A percentile compares a stretch with the other conserved stretches of the same genome.
phyloP scores from a whole-genome alignment of 192 early-diverging fungal species.

The Thamnidium elegans region DNA sequence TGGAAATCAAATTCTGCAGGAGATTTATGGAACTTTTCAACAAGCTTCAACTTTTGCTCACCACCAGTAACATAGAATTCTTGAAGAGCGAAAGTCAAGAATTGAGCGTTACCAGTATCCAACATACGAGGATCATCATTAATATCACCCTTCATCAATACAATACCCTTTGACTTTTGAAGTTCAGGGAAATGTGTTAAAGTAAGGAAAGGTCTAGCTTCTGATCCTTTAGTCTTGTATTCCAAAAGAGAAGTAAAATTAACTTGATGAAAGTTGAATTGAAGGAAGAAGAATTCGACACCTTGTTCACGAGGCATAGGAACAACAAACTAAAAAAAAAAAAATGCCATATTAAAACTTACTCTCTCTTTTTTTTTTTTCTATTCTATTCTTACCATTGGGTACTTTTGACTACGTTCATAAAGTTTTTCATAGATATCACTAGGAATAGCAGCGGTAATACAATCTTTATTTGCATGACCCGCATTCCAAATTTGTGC shows the following conservation, averaged over 20 bases:
- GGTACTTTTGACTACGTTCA: conserved; percentile 36
- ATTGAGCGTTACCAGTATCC: conserved; percentile 67
- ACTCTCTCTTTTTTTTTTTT: no score
- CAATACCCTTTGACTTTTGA: conserved; percentile 72
- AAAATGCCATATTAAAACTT: no score
- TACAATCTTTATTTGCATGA: conserved; percentile 37
- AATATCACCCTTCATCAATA: conserved; percentile 87
- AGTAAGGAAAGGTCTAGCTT: conserved; percentile 79
- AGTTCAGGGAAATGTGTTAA: conserved; percentile 89
- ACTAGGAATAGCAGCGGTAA: conserved; percentile 36
- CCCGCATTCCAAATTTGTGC: conserved; percentile 39
- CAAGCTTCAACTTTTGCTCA: conserved; percentile 55
- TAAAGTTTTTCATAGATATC: conserved; percentile 29
- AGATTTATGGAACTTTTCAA: conserved; percentile 78
- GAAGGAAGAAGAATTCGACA: conserved; percentile 83
- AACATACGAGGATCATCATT: conserved; percentile 53
- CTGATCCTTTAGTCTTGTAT: conserved; percentile 80
- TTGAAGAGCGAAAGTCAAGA: conserved; percentile 77
- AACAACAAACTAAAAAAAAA: conserved; percentile 66
- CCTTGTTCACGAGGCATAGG: conserved; percentile 79
- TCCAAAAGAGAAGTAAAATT: conserved; percentile 85
- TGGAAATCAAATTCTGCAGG: conserved; percentile 75
- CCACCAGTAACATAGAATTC: conserved; percentile 85
- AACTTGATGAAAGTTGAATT: conserved; percentile 82
- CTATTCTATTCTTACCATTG: conserved; percentile 34